Conservation (phyloP, 140 eudicot species). For the Stevia rebaudiana region DNA sequence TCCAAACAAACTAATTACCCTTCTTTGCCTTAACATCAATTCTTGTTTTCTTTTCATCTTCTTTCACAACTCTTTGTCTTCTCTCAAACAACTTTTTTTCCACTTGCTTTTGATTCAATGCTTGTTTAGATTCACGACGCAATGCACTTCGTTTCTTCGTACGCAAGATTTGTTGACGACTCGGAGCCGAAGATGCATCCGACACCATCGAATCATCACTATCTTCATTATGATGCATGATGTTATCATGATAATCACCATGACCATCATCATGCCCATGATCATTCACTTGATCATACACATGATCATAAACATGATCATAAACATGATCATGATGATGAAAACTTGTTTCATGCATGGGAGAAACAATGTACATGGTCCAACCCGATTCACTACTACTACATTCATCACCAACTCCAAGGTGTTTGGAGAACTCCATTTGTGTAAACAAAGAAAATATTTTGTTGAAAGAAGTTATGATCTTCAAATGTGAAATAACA, state of each 20-base stretch:
- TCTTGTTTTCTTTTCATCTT: slow-evolving; percentile 24
- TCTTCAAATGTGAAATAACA: slow-evolving; percentile 7
- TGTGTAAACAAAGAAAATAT: slow-evolving; percentile 1
- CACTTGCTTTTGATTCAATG: slow-evolving; percentile 37
- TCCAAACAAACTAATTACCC: slow-evolving; percentile 11
- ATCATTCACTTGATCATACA: too few relatives aligned
- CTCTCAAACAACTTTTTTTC: slow-evolving; percentile 36
- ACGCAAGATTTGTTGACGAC: slow-evolving; percentile 33
- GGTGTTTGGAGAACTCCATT: slow-evolving; percentile 44
- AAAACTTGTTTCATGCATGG: slow-evolving; percentile 30
- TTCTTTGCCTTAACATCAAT: slow-evolving; percentile 37
- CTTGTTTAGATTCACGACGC: slow-evolving; percentile 22
- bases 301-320: not conserved
- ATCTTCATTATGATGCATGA: slow-evolving; percentile 30
- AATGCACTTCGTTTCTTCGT: slow-evolving; percentile 25
- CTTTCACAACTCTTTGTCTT: slow-evolving; percentile 37
- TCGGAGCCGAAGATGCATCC: slow-evolving; percentile 83
- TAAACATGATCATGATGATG: slow-evolving; percentile 23
- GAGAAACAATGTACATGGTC: slow-evolving; percentile 69
- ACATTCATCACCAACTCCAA: slow-evolving; percentile 53
- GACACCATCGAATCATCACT: slow-evolving; percentile 86
- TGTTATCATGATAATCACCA: slow-evolving; percentile 17
- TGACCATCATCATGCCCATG: slow-evolving; percentile 14
- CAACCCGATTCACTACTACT: slow-evolving; percentile 87
- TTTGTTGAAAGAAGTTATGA: slow-evolving; percentile 10